These are phyloP conservation scores for Lolium rigidum DNA, from an alignment of 176 grass and related monocot species.

Conservation along the genomic window DNA sequence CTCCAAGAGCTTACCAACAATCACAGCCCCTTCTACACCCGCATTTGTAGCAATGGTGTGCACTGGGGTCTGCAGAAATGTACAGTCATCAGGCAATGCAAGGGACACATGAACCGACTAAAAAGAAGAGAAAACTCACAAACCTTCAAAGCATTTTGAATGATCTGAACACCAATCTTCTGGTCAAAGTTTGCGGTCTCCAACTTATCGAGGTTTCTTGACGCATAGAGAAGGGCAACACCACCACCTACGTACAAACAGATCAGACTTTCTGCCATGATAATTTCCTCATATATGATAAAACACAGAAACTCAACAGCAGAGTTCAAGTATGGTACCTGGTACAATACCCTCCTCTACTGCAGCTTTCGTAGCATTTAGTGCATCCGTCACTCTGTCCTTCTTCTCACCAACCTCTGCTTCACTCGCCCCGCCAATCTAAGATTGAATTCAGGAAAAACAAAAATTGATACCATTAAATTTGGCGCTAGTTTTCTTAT, in stretches of 20 bases:
- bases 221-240: slow-evolving; percentile 96
- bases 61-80: slow-evolving; percentile 65
- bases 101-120: not conserved
- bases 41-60: slow-evolving; percentile 85
- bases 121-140: not conserved
- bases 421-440: slow-evolving; percentile 70
- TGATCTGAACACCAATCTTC: slow-evolving; percentile 97
- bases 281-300: not conserved
- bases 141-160: slow-evolving; percentile 90
- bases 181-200: slow-evolving; percentile 90
- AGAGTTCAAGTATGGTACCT: slow-evolving; percentile 30
- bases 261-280: not conserved
- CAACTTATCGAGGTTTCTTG: slow-evolving; percentile 79
- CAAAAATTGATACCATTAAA: not conserved
- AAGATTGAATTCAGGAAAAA: not conserved
- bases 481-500: not conserved
- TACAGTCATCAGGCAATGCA: slow-evolving; percentile 9
- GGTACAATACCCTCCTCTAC: slow-evolving; percentile 70
- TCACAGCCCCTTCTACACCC: slow-evolving; percentile 68
- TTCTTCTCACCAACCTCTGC: slow-evolving; percentile 65
- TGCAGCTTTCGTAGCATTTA: slow-evolving; percentile 70
- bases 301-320: not conserved
- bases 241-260: slow-evolving; percentile 66
- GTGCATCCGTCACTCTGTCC: slow-evolving; percentile 63
- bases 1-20: slow-evolving; percentile 86